phyloP scores from a whole-genome alignment of 192 early-diverging fungal species.

The Coemansia pectinata region DNA sequence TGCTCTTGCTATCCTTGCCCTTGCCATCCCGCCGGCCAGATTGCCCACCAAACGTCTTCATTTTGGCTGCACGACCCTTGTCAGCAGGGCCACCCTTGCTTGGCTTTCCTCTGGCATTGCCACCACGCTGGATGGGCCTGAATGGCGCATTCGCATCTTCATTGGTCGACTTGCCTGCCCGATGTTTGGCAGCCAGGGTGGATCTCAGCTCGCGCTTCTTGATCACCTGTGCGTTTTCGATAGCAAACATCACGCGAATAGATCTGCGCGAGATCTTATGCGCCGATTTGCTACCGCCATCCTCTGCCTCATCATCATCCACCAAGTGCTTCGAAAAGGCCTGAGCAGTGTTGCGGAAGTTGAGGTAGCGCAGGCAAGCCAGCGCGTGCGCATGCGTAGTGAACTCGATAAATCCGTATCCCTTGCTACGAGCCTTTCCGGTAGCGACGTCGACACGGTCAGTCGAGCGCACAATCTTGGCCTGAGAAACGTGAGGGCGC shows the following conservation, averaged over 20 bases:
- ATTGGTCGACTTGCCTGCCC: not conserved
- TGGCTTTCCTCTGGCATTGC: constrained; percentile 10
- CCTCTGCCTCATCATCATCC: constrained; percentile 16
- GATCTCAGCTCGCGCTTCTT: constrained; percentile 64
- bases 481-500: constrained; percentile 64
- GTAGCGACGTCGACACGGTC: constrained; percentile 77
- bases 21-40: constrained; percentile 11
- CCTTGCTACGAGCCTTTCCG: constrained; percentile 71
- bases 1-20: not conserved
- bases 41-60: constrained; percentile 13
- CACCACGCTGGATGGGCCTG: constrained; percentile 4
- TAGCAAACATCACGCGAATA: constrained; percentile 78
- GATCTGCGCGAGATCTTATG: constrained; percentile 42
- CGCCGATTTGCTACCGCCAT: constrained; percentile 19
- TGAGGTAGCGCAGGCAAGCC: constrained; percentile 88
- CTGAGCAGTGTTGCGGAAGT: constrained; percentile 70
- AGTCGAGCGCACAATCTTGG: constrained; percentile 78
- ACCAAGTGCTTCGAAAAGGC: constrained; percentile 61
- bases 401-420: constrained; percentile 95
- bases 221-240: constrained; percentile 83
- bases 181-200: constrained; percentile 16
- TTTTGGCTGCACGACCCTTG: constrained; percentile 14
- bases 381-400: constrained; percentile 84
- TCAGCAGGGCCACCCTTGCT: constrained; percentile 9
- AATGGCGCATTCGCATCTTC: not conserved